These are phyloP conservation scores for Paraconiothyrium sp. DNA, from an alignment of 2,329 filamentous ascomycete species.

Conservation along the genomic window DNA sequence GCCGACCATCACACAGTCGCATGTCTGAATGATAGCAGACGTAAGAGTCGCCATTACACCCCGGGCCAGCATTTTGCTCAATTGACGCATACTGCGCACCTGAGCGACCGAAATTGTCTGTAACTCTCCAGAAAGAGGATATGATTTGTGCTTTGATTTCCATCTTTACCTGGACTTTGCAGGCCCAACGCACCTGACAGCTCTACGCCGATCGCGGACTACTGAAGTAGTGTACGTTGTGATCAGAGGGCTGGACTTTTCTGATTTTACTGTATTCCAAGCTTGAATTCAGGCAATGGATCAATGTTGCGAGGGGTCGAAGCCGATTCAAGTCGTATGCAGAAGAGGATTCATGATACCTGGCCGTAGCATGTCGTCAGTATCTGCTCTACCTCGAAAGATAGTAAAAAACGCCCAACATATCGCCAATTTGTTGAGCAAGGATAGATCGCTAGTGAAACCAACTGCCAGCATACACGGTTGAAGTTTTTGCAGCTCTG, in stretches of 20 bases:
- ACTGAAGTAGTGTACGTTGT: background rate
- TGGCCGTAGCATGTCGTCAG: too few relatives aligned
- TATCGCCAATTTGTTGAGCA: too few relatives aligned
- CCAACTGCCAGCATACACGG: too few relatives aligned
- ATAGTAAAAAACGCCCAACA: too few relatives aligned
- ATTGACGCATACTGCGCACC: background rate
- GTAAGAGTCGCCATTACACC: background rate
- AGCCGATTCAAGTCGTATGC: too few relatives aligned
- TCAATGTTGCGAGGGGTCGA: background rate
- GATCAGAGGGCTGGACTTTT: background rate
- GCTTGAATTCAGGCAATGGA: background rate
- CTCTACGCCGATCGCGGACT: background rate
- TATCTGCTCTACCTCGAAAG: too few relatives aligned
- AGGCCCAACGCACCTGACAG: background rate
- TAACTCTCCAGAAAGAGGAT: background rate
- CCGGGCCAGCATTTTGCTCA: background rate
- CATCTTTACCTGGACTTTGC: background rate
- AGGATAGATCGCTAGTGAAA: too few relatives aligned
- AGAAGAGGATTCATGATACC: too few relatives aligned
- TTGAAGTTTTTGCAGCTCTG: too few relatives aligned
- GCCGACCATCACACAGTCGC: slow-evolving; percentile 35
- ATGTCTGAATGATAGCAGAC: slow-evolving; percentile 6
- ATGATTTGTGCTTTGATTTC: background rate
- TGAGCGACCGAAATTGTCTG: background rate
- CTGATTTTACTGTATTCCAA: too few relatives aligned